Evolutionary conservation across 2,329 filamentous ascomycete species (phyloP).

Genomic region (Mycosphaerelloides madeirae): DNA sequence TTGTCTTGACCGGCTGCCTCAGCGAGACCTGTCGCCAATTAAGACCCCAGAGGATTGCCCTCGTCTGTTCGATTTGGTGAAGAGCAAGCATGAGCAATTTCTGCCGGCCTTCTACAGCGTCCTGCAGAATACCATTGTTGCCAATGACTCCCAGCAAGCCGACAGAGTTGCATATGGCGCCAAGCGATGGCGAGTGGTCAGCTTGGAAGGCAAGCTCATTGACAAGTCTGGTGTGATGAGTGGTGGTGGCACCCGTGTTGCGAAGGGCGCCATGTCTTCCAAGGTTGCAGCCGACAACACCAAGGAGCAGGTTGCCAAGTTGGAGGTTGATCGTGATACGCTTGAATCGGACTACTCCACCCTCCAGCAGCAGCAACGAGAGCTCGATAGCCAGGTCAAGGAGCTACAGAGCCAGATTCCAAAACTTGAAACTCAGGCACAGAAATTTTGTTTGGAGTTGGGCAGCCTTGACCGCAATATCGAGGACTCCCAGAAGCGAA

Average conservation of each 20-base stretch:
- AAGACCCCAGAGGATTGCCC: slow-evolving; percentile 89
- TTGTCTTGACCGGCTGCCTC: slow-evolving; percentile 79
- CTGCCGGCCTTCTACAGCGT: slow-evolving; percentile 90
- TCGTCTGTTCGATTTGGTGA: slow-evolving; percentile 86
- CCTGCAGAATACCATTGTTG: slow-evolving; percentile 90
- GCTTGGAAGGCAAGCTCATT: slow-evolving; percentile 88
- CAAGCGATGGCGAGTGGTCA: slow-evolving; percentile 92
- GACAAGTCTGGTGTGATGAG: slow-evolving; percentile 99
- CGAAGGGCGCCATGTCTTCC: slow-evolving; percentile 92
- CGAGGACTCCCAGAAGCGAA: slow-evolving; percentile 73
- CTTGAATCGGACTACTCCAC: slow-evolving; percentile 77
- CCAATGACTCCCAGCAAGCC: slow-evolving; percentile 86
- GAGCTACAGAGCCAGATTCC: slow-evolving; percentile 75
- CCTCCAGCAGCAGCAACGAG: slow-evolving; percentile 78
- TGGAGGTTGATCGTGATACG: slow-evolving; percentile 80
- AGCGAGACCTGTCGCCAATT: slow-evolving; percentile 71
- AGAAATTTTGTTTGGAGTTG: slow-evolving; percentile 83
- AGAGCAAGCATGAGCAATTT: slow-evolving; percentile 81
- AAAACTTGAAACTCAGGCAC: slow-evolving; percentile 79
- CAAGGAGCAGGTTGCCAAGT: slow-evolving; percentile 81
- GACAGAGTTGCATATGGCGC: slow-evolving; percentile 95
- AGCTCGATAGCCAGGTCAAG: slow-evolving; percentile 69
- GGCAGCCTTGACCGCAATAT: slow-evolving; percentile 83
- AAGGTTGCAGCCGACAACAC: slow-evolving; percentile 83
- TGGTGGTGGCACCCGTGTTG: slow-evolving; percentile 85